Conservation (phyloP, 73 alveolate species). For the Paramecium caudatum region DNA sequence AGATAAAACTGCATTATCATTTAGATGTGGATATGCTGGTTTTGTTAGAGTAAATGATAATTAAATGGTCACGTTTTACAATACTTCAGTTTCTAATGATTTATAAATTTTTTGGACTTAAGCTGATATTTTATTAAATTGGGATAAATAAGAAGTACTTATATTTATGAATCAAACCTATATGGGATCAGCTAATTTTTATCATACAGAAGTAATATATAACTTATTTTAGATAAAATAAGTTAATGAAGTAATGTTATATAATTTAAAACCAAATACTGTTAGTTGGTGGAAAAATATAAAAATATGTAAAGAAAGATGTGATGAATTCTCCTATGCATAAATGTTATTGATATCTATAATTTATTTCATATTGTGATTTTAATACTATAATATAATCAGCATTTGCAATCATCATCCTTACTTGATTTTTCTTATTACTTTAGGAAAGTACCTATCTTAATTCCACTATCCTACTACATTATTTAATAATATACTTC, state of each 20-base stretch:
- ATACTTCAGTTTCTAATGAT: conserved; percentile 57
- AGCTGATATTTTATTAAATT: conserved; percentile 70
- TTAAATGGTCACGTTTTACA: conserved; percentile 75
- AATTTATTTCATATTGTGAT: background rate
- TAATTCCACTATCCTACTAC: conserved; percentile 51
- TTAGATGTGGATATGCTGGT: conserved; percentile 78
- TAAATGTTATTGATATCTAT: background rate
- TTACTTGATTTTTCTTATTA: background rate
- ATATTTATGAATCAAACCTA: conserved; percentile 65
- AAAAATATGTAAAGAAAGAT: conserved; percentile 52
- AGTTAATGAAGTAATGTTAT: conserved; percentile 59
- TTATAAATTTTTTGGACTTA: conserved; percentile 2
- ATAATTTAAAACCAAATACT: conserved; percentile 72
- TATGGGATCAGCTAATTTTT: conserved; percentile 67
- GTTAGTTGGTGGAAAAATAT: conserved; percentile 72
- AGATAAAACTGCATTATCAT: conserved; percentile 71
- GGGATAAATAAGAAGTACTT: conserved; percentile 53
- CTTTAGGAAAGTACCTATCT: conserved; percentile 27
- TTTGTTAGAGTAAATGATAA: conserved; percentile 74
- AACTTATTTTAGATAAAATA: conserved; percentile 53
- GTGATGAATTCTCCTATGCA: conserved; percentile 57
- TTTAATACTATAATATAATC: background rate
- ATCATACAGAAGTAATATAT: conserved; percentile 43
- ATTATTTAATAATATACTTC: background rate
- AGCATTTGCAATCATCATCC: background rate